A percentile compares a stretch with the other conserved stretches of the same genome.
phyloP scores from a whole-genome alignment of 1,284 basidiomycete genomes.

The Taiwanofungus camphoratus region DNA sequence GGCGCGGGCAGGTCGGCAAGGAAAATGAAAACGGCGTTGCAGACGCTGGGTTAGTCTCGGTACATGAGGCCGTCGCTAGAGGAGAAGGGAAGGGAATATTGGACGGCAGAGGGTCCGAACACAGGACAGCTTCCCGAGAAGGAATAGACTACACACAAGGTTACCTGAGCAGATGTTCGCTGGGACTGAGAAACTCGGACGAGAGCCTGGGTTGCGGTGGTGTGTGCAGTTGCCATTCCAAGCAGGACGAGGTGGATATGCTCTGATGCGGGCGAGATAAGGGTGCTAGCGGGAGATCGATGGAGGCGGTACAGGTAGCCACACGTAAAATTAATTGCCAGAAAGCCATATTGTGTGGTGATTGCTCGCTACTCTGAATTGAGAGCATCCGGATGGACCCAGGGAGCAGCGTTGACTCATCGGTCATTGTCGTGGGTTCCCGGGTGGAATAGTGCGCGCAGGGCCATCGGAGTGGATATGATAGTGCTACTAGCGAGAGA shows the following conservation, averaged over 20 bases:
- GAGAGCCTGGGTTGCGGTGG: neutral
- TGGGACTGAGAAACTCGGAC: no score
- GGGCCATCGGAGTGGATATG: constrained; percentile 1
- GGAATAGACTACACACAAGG: constrained; percentile 7
- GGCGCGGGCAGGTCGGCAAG: constrained; percentile 14
- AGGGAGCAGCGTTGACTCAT: no score
- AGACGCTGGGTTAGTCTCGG: constrained; percentile 18
- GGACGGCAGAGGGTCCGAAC: constrained; percentile 12
- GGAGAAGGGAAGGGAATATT: constrained; percentile 11
- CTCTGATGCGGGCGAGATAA: constrained; percentile 7
- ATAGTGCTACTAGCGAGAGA: neutral
- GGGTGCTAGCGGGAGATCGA: constrained; percentile 10
- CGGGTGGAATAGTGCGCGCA: neutral
- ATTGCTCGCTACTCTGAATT: no score
- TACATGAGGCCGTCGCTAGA: constrained; percentile 22
- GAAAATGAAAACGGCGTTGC: constrained; percentile 28
- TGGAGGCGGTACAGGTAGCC: constrained; percentile 10
- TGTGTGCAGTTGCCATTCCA: constrained; percentile 1
- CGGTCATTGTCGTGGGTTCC: neutral
- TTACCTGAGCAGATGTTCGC: constrained; percentile 6
- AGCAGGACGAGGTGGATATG: constrained; percentile 2
- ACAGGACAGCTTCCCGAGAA: constrained; percentile 14
- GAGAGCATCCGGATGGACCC: no score
- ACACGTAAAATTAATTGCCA: constrained; percentile 9
- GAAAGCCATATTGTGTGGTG: no score